phyloP scores from a whole-genome alignment of 768 basidiomycete genomes.

The Pisolithus albus region DNA sequence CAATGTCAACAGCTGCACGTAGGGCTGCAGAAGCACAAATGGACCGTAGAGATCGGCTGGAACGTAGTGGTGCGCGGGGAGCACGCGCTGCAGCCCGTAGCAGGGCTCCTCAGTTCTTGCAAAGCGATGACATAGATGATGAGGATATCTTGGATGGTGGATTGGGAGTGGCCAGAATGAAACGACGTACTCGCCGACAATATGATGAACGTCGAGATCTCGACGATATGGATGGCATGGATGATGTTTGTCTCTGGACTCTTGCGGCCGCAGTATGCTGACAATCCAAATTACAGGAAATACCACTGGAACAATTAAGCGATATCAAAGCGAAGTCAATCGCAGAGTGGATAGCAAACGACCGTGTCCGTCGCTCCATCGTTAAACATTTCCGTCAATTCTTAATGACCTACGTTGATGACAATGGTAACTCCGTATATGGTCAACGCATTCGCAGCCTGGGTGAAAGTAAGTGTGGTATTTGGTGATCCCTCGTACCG shows the following conservation, averaged over 20 bases:
- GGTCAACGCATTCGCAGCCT: constrained; percentile 89
- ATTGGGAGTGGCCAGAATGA: constrained; percentile 63
- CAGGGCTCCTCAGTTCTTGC: constrained; percentile 82
- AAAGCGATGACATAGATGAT: constrained; percentile 74
- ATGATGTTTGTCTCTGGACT: constrained; percentile 54
- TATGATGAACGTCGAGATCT: constrained; percentile 90
- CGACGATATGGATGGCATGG: constrained; percentile 86
- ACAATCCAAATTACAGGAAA: constrained; percentile 49
- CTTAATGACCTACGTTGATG: constrained; percentile 93
- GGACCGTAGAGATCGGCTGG: constrained; percentile 78
- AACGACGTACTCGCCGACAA: constrained; percentile 75
- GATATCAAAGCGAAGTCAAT: constrained; percentile 98
- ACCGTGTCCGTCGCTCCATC: constrained; percentile 85
- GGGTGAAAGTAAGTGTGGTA: constrained; percentile 72
- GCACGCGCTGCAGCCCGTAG: constrained; percentile 70
- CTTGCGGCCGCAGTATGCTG: constrained; percentile 4
- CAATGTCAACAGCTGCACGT: constrained; percentile 61
- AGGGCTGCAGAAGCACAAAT: constrained; percentile 82
- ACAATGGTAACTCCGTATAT: constrained; percentile 86
- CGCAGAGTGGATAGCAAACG: constrained; percentile 94
- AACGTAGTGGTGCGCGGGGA: constrained; percentile 59
- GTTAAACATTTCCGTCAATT: constrained; percentile 92
- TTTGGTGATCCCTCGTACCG: constrained; percentile 4
- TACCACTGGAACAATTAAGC: constrained; percentile 91
- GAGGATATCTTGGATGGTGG: constrained; percentile 67